Conservation (phyloP, 495 filamentous ascomycete species). For the Aspergillus campestris region DNA sequence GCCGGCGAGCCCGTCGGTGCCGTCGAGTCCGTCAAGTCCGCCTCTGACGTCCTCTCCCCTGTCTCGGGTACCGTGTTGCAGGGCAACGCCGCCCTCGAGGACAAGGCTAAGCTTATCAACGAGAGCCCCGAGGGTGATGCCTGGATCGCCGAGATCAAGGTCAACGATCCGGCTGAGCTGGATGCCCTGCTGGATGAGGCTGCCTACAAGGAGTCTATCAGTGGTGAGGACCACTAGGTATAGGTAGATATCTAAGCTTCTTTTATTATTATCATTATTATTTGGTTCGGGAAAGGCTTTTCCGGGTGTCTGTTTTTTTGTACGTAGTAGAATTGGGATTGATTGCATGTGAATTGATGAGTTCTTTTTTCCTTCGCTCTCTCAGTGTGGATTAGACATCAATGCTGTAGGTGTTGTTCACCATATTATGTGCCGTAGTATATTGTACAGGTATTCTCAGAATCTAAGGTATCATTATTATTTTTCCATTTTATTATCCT, state of each 20-base stretch:
- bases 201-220: slow-evolving; percentile 65
- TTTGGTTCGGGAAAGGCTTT: background rate
- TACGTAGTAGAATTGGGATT: background rate
- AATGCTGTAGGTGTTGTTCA: no score
- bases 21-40: slow-evolving; percentile 96
- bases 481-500: no score
- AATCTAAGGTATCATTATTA: no score
- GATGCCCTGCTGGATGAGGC: slow-evolving; percentile 64
- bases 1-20: slow-evolving; percentile 80
- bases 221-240: slow-evolving; percentile 27
- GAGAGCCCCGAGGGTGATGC: slow-evolving; percentile 74
- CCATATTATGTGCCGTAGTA: background rate
- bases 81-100: slow-evolving; percentile 64
- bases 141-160: slow-evolving; percentile 85
- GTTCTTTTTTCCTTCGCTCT: slow-evolving; percentile 14
- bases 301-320: slow-evolving; percentile 1
- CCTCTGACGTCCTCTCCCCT: slow-evolving; percentile 89
- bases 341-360: slow-evolving; percentile 6
- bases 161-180: slow-evolving; percentile 59
- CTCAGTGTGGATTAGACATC: no score
- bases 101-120: slow-evolving; percentile 82
- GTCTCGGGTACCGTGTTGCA: slow-evolving; percentile 65
- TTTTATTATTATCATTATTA: background rate
- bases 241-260: background rate
- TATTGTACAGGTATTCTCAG: no score